Evolutionary conservation across 768 basidiomycete genomes (phyloP).

Genomic region (Lactarius quietus): DNA sequence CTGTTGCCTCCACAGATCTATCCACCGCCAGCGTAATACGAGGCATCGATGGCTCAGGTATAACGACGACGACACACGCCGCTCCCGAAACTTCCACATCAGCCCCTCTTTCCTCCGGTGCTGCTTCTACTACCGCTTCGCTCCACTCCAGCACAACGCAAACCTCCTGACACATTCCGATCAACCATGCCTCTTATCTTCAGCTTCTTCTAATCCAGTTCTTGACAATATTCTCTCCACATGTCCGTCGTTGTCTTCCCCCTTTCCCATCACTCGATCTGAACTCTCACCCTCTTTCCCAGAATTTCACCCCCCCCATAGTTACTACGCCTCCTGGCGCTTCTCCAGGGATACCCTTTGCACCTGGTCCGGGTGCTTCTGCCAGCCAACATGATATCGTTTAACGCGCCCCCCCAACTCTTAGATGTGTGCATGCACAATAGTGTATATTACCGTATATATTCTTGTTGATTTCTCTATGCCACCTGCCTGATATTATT

Average conservation of each 20-base stretch:
- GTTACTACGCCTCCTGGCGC: background rate
- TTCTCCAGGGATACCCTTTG: background rate
- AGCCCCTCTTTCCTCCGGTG: no score
- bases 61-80: background rate
- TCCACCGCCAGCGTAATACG: background rate
- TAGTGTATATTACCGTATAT: no score
- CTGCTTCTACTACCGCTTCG: background rate
- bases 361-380: background rate
- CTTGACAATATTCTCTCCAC: background rate
- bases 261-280: background rate
- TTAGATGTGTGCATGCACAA: no score
- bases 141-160: background rate
- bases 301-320: background rate
- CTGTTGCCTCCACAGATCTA: background rate
- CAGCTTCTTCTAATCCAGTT: background rate
- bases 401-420: no score
- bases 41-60: background rate
- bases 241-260: background rate
- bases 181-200: background rate
- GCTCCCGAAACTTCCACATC: background rate
- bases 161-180: background rate
- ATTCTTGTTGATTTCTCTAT: no score
- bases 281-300: background rate
- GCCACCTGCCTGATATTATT: no score
- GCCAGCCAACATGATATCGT: no score